Evolutionary conservation across 768 basidiomycete species (phyloP), one percentile per base, ranked within the genome.

Genomic region (Tulasnella sp.): DNA sequence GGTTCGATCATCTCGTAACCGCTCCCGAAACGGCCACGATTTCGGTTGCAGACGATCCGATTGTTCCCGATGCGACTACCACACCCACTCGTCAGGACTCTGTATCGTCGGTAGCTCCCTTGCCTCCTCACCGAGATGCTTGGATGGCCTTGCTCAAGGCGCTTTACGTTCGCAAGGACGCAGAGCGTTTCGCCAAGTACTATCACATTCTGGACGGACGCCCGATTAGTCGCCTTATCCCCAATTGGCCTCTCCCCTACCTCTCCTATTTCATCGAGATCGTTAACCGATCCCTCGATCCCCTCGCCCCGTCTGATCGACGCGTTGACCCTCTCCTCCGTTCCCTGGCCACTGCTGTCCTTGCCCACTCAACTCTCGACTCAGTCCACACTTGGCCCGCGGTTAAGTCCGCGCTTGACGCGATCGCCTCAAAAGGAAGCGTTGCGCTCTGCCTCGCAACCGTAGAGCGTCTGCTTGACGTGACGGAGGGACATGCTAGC

Each of bases 1-100:
- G 89, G 89, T 86, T 84, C 63, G 72, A 81, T 39, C 75, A 78
- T 45, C 57, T 50, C 23, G 23, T 39, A 5, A 14, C 29, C 48
- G 48, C 34, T 9, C 34, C 27, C 11, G 57, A 49, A 21, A 23
- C n/a, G 31, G n/a, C 27, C 6, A 49, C 32, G 31, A 23, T 14
- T 31, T 25, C 36, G 12, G 48, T 36, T 32, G 43, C 19, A 17
- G 42, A 35, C 34, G 31, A 36, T 17, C 48, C 39, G 34, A 15
- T 35, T 12, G 34, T 53, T 17, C 35, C 19, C 8, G 57, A 35
- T n/a, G 37, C 19, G 11, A 14, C 21, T n/a, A 31, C 54, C 17
- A 43, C 31, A 15, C 29, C 29, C 21, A 40, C 52, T 31, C 36
- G 17, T 27, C 34, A 39, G 17, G 29, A 27, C n/a, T 34, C 21